phyloP scores from a whole-genome alignment of 257 asterid genomes.

The Nicotiana undulata region DNA sequence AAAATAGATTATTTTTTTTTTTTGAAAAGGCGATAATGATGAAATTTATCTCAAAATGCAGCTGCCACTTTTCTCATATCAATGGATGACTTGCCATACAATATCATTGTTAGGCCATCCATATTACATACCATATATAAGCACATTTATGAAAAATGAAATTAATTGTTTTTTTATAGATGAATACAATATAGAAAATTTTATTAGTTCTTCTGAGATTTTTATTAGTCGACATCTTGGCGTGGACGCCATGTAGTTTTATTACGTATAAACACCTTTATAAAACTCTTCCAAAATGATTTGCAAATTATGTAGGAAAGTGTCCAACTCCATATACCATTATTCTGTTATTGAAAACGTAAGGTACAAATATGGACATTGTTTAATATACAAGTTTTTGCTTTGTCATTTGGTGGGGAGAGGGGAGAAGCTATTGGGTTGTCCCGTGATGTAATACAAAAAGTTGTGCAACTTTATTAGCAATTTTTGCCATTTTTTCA shows the following conservation, averaged over 20 bases:
- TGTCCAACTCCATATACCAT: background rate
- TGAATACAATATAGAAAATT: too few species aligned
- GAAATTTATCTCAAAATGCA: too few species aligned
- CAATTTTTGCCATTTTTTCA: background rate
- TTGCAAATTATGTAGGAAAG: background rate
- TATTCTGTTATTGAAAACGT: background rate
- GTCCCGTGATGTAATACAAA: background rate
- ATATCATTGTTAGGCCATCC: background rate
- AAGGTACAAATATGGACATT: background rate
- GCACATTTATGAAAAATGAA: background rate
- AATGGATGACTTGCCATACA: background rate
- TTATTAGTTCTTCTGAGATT: too few species aligned
- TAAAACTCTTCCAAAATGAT: background rate
- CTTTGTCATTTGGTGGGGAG: background rate
- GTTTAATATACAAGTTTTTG: background rate
- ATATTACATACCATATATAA: background rate
- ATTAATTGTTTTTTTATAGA: too few species aligned
- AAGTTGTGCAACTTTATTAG: background rate
- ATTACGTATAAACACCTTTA: background rate
- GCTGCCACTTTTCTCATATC: background rate
- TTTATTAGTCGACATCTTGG: too few species aligned
- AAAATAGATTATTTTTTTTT: too few species aligned
- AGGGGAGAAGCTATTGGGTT: background rate
- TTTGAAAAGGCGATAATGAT: too few species aligned
- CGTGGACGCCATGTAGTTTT: background rate